Evolutionary conservation across 371 early-diverging fungal species (phyloP), one percentile per base, ranked within the genome.

Genomic region (Syncephalastrum monosporum): DNA sequence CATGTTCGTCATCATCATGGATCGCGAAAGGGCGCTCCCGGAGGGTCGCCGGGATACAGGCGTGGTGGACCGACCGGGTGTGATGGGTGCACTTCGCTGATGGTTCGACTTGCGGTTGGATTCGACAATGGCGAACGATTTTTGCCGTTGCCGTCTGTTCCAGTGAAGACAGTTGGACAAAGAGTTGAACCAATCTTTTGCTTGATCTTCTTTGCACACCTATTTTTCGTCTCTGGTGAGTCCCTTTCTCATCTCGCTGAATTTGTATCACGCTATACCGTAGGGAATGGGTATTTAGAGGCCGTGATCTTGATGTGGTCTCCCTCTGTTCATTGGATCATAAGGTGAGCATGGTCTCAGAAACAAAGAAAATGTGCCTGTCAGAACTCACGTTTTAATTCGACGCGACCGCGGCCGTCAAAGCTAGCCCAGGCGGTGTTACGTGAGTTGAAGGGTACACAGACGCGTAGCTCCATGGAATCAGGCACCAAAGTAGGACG

Each of bases 401-500:
- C 97, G 0, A 90, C 89, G 3, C 98, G 78, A 23, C 89, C 85
- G 23, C 95, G 83, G 3, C 98, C 98, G 71, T 97, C 98, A 67
- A 97, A 97, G 49, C 90, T 81, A 27, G 78, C 87, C 91, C 92
- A 93, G 1, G 92, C 93, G 0, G 91, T 90, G 56, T 84, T 87
- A 25, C 93, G 72, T 13, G 87, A 85, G 57, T 84, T 85, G 25
- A 79, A 87, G 0, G 92, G 92, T 15, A 93, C 85, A 51, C 88
- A 87, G 16, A 93, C 87, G 6, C 87, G 82, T 25, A 93, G 66
- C 19, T 91, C 94, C 82, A 91, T 91, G 4, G 90, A 85, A 55
- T 96, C 95, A 1, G 98, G 98, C 19, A 98, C 78, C 8, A 98
- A 69, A 81, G 95, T 94, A 10, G 98, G 97, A 15, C 97, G 81